Base-by-base conservation (phyloP, 495 filamentous ascomycete species). In the Clohesyomyces aquaticus region DNA sequence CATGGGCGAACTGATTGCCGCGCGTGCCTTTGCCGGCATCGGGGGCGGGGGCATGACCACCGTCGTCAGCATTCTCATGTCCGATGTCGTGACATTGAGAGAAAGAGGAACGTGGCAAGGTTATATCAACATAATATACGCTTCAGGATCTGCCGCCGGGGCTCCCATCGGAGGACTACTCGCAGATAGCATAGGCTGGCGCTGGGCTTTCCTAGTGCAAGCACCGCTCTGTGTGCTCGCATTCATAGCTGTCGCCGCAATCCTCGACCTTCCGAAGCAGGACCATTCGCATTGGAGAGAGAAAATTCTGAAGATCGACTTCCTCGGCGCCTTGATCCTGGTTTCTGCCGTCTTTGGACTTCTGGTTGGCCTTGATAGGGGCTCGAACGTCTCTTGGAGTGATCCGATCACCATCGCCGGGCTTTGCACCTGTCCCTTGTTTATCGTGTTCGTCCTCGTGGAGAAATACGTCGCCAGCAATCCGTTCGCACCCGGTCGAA, bases 11-110 rank as follows among this genome's bases (percentile, higher is more conserved):
- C 74, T 95, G 22, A 88, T 92, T 71, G 83, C 82, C 55, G 87
- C 89, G 26, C 75, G 83, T 50, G 83, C 83, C n/a, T 85, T 88
- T 66, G 82, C 87, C 68, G 90, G 91, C 4, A 85, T 93, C 61
- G 91, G 91, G 11, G 91, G 90, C 21, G 91, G 89, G 25, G 91
- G 91, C 21, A 93, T 95, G 90, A 91, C 87, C 2, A 88, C 88
- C 3, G 84, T 94, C 51, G 88, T 88, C 45, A 84, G 77, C 56
- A 93, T 96, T 52, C 74, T 96, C 28, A 74, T 96, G 60, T 88
- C 84, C 53, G 91, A 96, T 72, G 80, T 93, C 18, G 81, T 95
- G 3, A 80, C 89, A 9, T 77, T 96, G 52, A 80, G 88, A n/a
- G 85, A 92, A 54, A 74, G 91, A 63, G 91, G 89, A 3, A 79